phyloP scores from a whole-genome alignment of 2,329 filamentous ascomycete genomes.

The Mariannaea elegans region DNA sequence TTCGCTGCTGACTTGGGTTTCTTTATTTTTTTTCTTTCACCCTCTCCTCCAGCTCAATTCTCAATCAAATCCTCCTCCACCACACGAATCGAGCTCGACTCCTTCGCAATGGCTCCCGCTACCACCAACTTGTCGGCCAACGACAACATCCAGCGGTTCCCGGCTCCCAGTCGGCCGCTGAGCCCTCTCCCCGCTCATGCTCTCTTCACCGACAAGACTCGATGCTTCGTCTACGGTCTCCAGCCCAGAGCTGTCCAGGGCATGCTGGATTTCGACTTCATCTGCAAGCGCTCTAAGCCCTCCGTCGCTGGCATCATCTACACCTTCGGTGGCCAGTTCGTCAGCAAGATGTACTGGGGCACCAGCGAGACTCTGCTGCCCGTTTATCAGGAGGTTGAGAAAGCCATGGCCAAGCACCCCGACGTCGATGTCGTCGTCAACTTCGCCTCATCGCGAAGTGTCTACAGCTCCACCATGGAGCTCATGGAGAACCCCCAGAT shows the following conservation, averaged over 20 bases:
- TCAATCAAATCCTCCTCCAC: conserved; percentile 19
- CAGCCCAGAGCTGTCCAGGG: conserved; percentile 93
- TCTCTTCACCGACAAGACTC: conserved; percentile 98
- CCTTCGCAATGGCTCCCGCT: conserved; percentile 62
- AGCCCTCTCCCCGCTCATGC: conserved; percentile 88
- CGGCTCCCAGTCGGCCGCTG: conserved; percentile 88
- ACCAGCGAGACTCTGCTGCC: conserved; percentile 98
- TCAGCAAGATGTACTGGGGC: conserved; percentile 99
- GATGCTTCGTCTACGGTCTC: conserved; percentile 99
- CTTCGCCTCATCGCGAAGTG: conserved; percentile 98
- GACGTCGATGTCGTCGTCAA: conserved; percentile 99
- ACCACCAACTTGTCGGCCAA: conserved; percentile 77
- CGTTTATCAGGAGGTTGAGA: conserved; percentile 93
- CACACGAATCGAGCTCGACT: conserved; percentile 36
- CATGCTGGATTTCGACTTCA: conserved; percentile 99
- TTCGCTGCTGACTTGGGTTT: conserved; percentile 33
- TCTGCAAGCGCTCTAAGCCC: conserved; percentile 97
- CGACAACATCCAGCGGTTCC: conserved; percentile 98
- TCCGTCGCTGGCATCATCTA: conserved; percentile 99
- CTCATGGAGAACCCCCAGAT: conserved; percentile 97
- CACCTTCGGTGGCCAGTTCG: conserved; percentile 99
- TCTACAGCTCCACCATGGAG: conserved; percentile 99
- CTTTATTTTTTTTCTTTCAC: conserved; percentile 27
- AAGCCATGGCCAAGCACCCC: conserved; percentile 94
- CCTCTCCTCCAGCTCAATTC: conserved; percentile 28